Conservation (phyloP, 2,329 filamentous ascomycete species). For the Reticulascus tulasneorum region DNA sequence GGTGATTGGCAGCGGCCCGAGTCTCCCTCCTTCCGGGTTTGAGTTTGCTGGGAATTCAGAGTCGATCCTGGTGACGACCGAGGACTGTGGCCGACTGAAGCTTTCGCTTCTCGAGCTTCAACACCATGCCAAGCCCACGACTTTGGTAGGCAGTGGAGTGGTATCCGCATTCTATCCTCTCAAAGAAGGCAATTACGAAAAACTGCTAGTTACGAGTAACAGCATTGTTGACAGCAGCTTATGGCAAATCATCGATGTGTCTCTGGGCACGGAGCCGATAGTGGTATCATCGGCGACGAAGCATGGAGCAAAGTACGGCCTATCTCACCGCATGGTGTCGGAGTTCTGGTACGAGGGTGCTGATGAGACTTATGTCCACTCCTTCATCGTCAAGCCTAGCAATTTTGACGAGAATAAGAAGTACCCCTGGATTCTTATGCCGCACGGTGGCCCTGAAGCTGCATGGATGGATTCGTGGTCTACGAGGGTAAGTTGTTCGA, state of each 20-base stretch:
- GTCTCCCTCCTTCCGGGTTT: slow-evolving; percentile 25
- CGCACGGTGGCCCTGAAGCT: slow-evolving; percentile 37
- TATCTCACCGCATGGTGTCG: slow-evolving; percentile 31
- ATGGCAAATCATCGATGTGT: slow-evolving; percentile 29
- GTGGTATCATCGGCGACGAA: slow-evolving; percentile 26
- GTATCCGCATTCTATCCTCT: slow-evolving; percentile 25
- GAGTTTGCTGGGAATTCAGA: slow-evolving; percentile 29
- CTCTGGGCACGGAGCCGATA: slow-evolving; percentile 14
- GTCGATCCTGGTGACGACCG: slow-evolving; percentile 27
- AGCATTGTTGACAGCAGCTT: slow-evolving; percentile 33
- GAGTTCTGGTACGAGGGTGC: slow-evolving; percentile 37
- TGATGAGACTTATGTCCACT: slow-evolving; percentile 30
- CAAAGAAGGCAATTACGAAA: slow-evolving; percentile 18
- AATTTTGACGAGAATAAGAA: slow-evolving; percentile 30
- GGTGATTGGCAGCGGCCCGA: slow-evolving; percentile 21
- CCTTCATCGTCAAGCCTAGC: slow-evolving; percentile 34
- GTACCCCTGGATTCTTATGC: slow-evolving; percentile 33
- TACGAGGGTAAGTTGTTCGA: slow-evolving; percentile 27
- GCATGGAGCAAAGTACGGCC: slow-evolving; percentile 25
- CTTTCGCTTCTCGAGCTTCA: slow-evolving; percentile 29
- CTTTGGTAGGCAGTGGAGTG: slow-evolving; percentile 21
- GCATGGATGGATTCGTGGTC: slow-evolving; percentile 53
- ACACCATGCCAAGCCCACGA: slow-evolving; percentile 19
- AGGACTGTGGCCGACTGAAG: slow-evolving; percentile 26
- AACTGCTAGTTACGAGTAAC: slow-evolving; percentile 31